Conservation (phyloP, 495 filamentous ascomycete genomes). For the Friedmanniomyces simplex region DNA sequence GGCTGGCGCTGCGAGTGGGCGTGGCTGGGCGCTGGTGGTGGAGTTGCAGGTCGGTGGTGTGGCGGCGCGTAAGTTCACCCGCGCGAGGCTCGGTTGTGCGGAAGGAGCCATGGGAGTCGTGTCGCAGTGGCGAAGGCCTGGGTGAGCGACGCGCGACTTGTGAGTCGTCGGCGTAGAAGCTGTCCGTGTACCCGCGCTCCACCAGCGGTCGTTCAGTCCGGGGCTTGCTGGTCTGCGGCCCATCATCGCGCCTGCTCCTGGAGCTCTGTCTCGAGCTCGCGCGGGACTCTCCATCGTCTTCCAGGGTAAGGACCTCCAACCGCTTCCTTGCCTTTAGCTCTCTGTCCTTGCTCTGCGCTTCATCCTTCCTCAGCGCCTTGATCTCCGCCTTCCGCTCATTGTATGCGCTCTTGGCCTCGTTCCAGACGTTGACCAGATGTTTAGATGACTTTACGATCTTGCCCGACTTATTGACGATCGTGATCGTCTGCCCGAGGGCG, state of each 20-base stretch:
- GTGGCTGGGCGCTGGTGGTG: neutral
- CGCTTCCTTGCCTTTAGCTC: slow-evolving; percentile 42
- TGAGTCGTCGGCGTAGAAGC: slow-evolving; percentile 30
- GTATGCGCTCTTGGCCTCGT: slow-evolving; percentile 77
- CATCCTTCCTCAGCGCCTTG: slow-evolving; percentile 51
- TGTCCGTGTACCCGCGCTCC: slow-evolving; percentile 22
- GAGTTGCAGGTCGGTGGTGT: slow-evolving; percentile 24
- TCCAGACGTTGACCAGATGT: slow-evolving; percentile 60
- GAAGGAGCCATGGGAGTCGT: neutral
- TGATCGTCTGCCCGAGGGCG: slow-evolving; percentile 58
- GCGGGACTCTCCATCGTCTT: slow-evolving; percentile 36
- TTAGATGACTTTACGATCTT: slow-evolving; percentile 73
- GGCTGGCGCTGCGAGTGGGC: slow-evolving; percentile 32
- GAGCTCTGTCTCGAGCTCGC: slow-evolving; percentile 37
- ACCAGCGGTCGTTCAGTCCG: slow-evolving; percentile 9
- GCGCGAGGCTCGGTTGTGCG: slow-evolving; percentile 10
- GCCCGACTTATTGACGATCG: slow-evolving; percentile 83
- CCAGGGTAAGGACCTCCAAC: slow-evolving; percentile 39
- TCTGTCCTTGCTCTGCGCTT: slow-evolving; percentile 30
- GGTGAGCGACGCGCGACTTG: slow-evolving; percentile 8
- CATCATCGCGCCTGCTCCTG: slow-evolving; percentile 4
- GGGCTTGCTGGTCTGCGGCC: neutral
- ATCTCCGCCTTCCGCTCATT: slow-evolving; percentile 70
- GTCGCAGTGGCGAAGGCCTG: slow-evolving; percentile 22
- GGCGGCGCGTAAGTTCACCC: slow-evolving; percentile 26